Conservation (phyloP, 208 protist species). For the Giardia duodenalis region DNA sequence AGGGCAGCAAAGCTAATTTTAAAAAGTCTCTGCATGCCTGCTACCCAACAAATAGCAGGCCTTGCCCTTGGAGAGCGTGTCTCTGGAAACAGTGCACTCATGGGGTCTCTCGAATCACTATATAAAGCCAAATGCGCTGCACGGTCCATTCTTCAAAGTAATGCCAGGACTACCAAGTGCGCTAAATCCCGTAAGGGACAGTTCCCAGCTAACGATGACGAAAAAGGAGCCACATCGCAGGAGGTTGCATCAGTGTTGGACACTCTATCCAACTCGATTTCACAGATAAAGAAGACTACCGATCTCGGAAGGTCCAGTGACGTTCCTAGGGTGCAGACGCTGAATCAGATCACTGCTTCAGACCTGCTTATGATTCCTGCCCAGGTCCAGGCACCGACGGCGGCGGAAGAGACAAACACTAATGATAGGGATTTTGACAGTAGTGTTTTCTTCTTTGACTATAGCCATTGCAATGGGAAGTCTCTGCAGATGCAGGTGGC, state of each 20-base stretch:
- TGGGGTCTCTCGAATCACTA: too few relatives aligned
- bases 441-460: background rate
- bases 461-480: background rate
- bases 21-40: too few relatives aligned
- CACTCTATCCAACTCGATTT: background rate
- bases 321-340: background rate
- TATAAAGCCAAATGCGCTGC: too few relatives aligned
- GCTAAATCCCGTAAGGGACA: too few relatives aligned
- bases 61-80: too few relatives aligned
- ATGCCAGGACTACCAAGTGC: too few relatives aligned
- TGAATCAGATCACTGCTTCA: background rate
- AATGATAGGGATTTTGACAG: background rate
- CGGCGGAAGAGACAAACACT: background rate
- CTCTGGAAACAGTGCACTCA: too few relatives aligned
- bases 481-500: background rate
- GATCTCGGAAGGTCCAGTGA: background rate
- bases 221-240: background rate
- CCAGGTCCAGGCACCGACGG: background rate
- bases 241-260: background rate
- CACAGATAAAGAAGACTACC: background rate
- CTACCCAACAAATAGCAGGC: too few relatives aligned
- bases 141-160: too few relatives aligned
- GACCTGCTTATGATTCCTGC: background rate
- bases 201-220: too few relatives aligned
- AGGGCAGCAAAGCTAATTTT: too few relatives aligned